Percentiles rank a stretch among this genome's conserved stretches.
Conservation (phyloP, 202 grass and related monocot genomes). For the Digitaria exilis region DNA sequence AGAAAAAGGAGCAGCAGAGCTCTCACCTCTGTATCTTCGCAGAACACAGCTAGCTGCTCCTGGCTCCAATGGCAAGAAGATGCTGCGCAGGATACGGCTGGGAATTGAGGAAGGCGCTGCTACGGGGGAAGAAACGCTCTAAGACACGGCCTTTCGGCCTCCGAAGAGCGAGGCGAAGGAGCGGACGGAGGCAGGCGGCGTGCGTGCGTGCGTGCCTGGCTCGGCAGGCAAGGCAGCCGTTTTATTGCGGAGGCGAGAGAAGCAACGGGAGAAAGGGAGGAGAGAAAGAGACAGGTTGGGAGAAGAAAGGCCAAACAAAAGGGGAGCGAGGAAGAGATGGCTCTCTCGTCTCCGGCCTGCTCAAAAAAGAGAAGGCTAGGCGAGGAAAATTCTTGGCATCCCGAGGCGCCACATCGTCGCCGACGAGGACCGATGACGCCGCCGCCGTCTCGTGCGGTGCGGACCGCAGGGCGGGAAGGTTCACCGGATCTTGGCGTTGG, state of each 20-base stretch:
- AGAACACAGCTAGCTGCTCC: neutral
- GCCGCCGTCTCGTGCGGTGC: conserved; percentile 1
- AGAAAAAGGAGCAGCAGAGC: neutral
- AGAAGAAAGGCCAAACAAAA: neutral
- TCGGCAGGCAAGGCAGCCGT: neutral
- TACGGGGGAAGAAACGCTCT: neutral
- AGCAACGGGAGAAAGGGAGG: neutral
- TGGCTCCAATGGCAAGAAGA: conserved; percentile 28
- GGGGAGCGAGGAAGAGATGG: neutral
- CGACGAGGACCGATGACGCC: neutral
- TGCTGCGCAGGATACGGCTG: neutral
- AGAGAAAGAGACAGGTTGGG: neutral
- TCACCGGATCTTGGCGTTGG: conserved; percentile 21
- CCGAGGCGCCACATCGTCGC: conserved; percentile 51
- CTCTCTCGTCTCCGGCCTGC: neutral
- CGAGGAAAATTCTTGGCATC: conserved; percentile 50
- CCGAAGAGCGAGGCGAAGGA: conserved; percentile 21
- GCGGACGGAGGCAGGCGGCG: neutral
- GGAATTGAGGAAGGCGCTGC: neutral
- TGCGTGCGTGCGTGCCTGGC: neutral
- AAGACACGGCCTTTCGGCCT: conserved; percentile 32
- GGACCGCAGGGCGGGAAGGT: conserved; percentile 14
- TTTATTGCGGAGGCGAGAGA: conserved; percentile 37
- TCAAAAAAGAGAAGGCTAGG: conserved; percentile 2
- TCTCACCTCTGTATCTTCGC: neutral